Evolutionary conservation across 345 rosid genomes (phyloP).

Genomic region (Hevea brasiliensis): DNA sequence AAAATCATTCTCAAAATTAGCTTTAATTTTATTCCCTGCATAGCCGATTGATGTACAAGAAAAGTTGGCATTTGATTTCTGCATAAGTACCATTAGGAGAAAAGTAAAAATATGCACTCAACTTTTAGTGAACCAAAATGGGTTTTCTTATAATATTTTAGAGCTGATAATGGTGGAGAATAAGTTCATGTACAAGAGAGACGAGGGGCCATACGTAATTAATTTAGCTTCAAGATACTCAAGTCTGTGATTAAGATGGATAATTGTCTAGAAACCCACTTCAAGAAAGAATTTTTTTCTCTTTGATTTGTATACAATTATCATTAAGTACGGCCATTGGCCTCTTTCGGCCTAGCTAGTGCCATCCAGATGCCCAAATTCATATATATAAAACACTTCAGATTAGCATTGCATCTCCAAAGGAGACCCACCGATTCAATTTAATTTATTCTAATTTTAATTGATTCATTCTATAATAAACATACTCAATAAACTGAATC

Average conservation of each 20-base stretch:
- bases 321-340: conserved; percentile 10
- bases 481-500: neutral
- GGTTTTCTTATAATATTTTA: conserved; percentile 18
- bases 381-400: too few species aligned
- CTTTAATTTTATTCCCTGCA: conserved; percentile 36
- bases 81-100: neutral
- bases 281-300: conserved; percentile 15
- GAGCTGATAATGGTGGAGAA: conserved; percentile 28
- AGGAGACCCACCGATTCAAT: neutral
- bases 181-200: conserved; percentile 27
- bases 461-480: too few species aligned
- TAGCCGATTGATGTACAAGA: neutral
- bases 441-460: too few species aligned
- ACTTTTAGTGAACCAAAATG: conserved; percentile 11
- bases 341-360: conserved; percentile 14
- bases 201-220: conserved; percentile 18
- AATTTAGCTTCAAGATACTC: conserved; percentile 25
- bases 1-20: conserved; percentile 23
- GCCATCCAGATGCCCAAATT: conserved; percentile 3
- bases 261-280: conserved; percentile 4
- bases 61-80: conserved; percentile 16
- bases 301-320: conserved; percentile 9
- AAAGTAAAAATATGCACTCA: neutral
- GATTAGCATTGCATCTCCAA: neutral
- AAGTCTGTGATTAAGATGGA: conserved; percentile 3